phyloP scores from a whole-genome alignment of 371 early-diverging fungal genomes.

The Blakeslea trispora region DNA sequence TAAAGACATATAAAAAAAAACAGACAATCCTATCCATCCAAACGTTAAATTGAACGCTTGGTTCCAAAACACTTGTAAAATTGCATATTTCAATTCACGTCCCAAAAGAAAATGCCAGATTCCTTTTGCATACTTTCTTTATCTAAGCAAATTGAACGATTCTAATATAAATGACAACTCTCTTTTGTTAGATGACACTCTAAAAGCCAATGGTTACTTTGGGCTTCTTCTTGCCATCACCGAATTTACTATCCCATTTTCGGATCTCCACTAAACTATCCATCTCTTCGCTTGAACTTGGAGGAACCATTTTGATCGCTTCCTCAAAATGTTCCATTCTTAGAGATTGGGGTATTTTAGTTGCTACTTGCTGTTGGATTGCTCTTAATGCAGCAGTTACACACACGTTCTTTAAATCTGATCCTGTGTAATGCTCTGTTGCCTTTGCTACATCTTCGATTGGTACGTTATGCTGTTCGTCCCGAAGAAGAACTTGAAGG shows the following conservation, averaged over 20 bases:
- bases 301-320: constrained; percentile 80
- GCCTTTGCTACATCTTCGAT: constrained; percentile 64
- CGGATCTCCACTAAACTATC: constrained; percentile 77
- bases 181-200: too few relatives aligned
- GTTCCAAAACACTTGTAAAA: too few relatives aligned
- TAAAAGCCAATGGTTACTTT: constrained; percentile 40
- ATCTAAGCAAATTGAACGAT: too few relatives aligned
- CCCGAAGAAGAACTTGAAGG: constrained; percentile 75
- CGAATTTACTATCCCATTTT: constrained; percentile 89
- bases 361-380: constrained; percentile 55
- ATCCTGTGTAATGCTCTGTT: constrained; percentile 90
- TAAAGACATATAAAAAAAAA: too few relatives aligned
- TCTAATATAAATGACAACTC: too few relatives aligned
- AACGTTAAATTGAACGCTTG: too few relatives aligned
- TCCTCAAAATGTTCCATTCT: constrained; percentile 71
- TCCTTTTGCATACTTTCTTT: too few relatives aligned
- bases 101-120: too few relatives aligned
- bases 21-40: too few relatives aligned
- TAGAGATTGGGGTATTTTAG: constrained; percentile 24
- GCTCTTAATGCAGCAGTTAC: constrained; percentile 88
- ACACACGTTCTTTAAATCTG: constrained; percentile 98
- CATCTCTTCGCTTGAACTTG: constrained; percentile 88
- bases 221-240: constrained; percentile 67
- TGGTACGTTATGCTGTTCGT: constrained; percentile 68
- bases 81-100: too few relatives aligned